phyloP scores from a whole-genome alignment of 306 rosid species.

The Amphicarpaea edgeworthii region DNA sequence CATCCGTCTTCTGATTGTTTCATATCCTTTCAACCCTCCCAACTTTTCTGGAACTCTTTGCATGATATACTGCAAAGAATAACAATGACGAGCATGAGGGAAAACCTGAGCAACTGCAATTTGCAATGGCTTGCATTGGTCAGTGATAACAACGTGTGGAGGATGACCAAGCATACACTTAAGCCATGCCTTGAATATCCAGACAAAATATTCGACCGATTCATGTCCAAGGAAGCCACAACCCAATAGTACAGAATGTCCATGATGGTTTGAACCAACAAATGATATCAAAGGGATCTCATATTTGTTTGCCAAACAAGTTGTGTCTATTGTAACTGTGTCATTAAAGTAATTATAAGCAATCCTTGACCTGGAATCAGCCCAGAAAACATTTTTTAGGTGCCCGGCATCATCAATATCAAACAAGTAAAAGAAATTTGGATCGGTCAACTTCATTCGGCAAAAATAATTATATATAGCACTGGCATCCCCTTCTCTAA shows the following conservation, averaged over 20 bases:
- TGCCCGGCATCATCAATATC: slow-evolving; percentile 73
- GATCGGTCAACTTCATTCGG: slow-evolving; percentile 75
- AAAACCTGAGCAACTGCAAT: slow-evolving; percentile 70
- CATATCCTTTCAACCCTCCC: slow-evolving; percentile 84
- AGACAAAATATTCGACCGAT: slow-evolving; percentile 65
- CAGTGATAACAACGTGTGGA: slow-evolving; percentile 69
- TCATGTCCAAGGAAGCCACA: slow-evolving; percentile 79
- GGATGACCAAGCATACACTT: slow-evolving; percentile 70
- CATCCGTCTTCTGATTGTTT: slow-evolving; percentile 62
- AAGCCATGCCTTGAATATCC: slow-evolving; percentile 79
- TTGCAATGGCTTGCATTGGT: slow-evolving; percentile 70
- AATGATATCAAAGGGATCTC: slow-evolving; percentile 78
- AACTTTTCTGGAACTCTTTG: slow-evolving; percentile 78
- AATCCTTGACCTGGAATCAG: slow-evolving; percentile 76
- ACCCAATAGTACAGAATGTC: slow-evolving; percentile 72
- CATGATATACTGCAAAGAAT: slow-evolving; percentile 66
- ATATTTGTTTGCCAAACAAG: slow-evolving; percentile 75
- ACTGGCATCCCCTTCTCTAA: slow-evolving; percentile 76
- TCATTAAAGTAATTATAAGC: slow-evolving; percentile 69
- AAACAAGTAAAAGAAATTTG: slow-evolving; percentile 75
- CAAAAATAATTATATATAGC: slow-evolving; percentile 80
- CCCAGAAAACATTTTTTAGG: slow-evolving; percentile 82
- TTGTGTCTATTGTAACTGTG: slow-evolving; percentile 68
- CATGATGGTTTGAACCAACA: slow-evolving; percentile 76
- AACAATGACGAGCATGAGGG: slow-evolving; percentile 73